Conservation (phyloP, 495 filamentous ascomycete genomes). For the Aspergillus panamensis region DNA sequence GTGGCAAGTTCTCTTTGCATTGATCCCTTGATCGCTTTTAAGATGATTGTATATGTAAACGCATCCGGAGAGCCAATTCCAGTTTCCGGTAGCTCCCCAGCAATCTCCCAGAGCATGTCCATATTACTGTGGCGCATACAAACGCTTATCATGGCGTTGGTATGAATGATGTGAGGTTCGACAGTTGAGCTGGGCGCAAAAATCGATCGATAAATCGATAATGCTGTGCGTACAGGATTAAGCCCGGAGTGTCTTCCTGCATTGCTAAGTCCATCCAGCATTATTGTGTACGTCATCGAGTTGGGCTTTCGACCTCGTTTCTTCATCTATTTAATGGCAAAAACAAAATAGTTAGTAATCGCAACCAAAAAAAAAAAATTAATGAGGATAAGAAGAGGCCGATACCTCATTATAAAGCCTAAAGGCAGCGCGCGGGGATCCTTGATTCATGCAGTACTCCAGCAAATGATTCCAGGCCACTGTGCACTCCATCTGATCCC, state of each 20-base stretch:
- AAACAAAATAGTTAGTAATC: constrained; percentile 12
- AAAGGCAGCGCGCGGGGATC: constrained; percentile 57
- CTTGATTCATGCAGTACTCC: constrained; percentile 60
- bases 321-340: constrained; percentile 69
- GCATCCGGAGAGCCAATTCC: constrained; percentile 59
- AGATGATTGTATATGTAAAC: constrained; percentile 73
- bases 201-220: constrained; percentile 72
- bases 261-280: constrained; percentile 70
- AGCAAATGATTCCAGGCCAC: constrained; percentile 74
- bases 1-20: constrained; percentile 24
- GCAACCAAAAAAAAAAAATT: neutral
- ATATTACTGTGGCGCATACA: constrained; percentile 67
- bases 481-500: constrained; percentile 53
- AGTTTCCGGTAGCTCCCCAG: constrained; percentile 58
- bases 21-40: constrained; percentile 61
- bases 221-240: constrained; percentile 55
- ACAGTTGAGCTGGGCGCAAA: constrained; percentile 51
- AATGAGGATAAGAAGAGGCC: neutral
- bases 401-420: constrained; percentile 81
- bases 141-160: constrained; percentile 79
- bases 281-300: constrained; percentile 72
- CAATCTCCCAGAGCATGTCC: constrained; percentile 71
- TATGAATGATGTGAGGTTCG: constrained; percentile 69
- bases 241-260: constrained; percentile 33
- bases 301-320: constrained; percentile 76